Evolutionary conservation across 495 filamentous ascomycete species (phyloP), one percentile per base, ranked within the genome.

Genomic region (Neurospora pannonica): DNA sequence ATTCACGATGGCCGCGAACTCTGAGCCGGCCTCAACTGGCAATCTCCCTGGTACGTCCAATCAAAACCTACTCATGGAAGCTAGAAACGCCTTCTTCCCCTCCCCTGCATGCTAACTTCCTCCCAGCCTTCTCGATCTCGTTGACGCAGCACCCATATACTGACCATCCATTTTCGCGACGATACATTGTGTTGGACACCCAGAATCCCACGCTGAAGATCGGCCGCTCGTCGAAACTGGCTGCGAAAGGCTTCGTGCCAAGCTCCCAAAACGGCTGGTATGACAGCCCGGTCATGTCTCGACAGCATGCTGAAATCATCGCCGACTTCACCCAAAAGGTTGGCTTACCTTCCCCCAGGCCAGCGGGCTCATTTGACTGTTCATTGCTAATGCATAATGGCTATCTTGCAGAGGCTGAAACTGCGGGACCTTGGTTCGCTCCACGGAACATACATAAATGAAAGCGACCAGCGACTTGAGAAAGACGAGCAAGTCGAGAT

Each of bases 241-340:
- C 78, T 0, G 71, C 79, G 3, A 86, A 86, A 31, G 85, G 84
- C 1, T 82, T 83, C 36, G 40, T 83, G 11, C 78, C 78, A 0
- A 70, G 15, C 10, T 6, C 38, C 2, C 80, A 90, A 72, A 97
- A 97, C 83, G 91, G 85, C 11, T 93, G 89, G 86, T 93, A 94
- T 74, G 89, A 94, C 39, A 94, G 90, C 77, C 88, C 92, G 0
- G 92, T 97, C 34, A 92, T 97, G 87, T 96, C 93, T 37, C 87
- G 94, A 38, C 80, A 88, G 11, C 94, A 97, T 83, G 94, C 93
- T 13, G 82, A 87, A 71, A 77, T 97, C 10, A 74, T 78, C 13
- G 82, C 86, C 13, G 78, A 85, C 48, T 42, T 82, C 4, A 78
- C 87, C 1, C 73, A 79, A 5, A 82, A 85, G 79, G 89, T 90